Conservation (phyloP, 495 filamentous ascomycete genomes). For the Astrothelium macrocarpum region DNA sequence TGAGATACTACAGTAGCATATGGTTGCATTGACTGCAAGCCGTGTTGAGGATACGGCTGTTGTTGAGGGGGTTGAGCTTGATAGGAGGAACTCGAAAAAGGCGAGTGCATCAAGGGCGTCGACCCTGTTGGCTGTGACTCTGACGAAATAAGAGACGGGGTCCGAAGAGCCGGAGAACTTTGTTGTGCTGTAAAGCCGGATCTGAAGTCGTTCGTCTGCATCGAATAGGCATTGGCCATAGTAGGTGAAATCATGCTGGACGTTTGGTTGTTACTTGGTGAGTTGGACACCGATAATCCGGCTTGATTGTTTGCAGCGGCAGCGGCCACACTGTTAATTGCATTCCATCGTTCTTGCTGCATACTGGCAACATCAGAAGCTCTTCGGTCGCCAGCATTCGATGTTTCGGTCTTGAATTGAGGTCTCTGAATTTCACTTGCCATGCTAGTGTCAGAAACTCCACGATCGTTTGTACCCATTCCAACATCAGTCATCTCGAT, state of each 20-base stretch:
- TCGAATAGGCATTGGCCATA: neutral
- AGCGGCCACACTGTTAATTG: constrained; percentile 24
- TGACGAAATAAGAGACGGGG: neutral
- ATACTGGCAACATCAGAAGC: constrained; percentile 15
- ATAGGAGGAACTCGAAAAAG: neutral
- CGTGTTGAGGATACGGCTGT: constrained; percentile 1
- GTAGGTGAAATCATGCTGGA: neutral
- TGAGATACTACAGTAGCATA: constrained; percentile 4
- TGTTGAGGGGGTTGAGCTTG: neutral
- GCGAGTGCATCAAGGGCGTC: neutral
- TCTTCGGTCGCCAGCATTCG: constrained; percentile 8
- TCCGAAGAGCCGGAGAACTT: neutral
- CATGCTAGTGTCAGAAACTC: constrained; percentile 14
- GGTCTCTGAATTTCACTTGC: neutral
- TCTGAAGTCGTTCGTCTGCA: neutral
- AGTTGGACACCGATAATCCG: constrained; percentile 8
- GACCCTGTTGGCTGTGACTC: neutral
- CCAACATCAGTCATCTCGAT: constrained; percentile 23
- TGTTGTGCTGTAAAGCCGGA: neutral
- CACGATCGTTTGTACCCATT: constrained; percentile 17
- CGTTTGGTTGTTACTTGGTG: constrained; percentile 1
- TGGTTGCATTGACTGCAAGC: neutral
- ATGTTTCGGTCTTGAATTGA: constrained; percentile 21
- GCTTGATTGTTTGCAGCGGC: constrained; percentile 7
- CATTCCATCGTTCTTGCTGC: constrained; percentile 24